Base-by-base conservation (phyloP, 73 alveolate species). In the Paramecium sexaurelia region DNA sequence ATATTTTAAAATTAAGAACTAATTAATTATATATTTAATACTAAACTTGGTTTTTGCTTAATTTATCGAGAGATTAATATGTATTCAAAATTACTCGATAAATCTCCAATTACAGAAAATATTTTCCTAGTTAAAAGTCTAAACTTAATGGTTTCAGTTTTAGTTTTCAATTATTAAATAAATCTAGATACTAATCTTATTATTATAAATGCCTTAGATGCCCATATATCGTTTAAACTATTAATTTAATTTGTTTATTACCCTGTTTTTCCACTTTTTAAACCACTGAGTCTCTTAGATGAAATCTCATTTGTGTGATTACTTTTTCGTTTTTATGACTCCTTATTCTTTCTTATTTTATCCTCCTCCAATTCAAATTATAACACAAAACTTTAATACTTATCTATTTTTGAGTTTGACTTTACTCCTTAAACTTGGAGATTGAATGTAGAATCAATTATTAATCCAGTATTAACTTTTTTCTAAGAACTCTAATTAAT, bases 101-200 rank as follows among this genome's bases (percentile, higher is more conserved):
- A 22, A 43, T 78, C 90, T 17, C 71, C 71, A 4, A 78, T 78
- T 0, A 78, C 75, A 2, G 43, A 22, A 45, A 78, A 78, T 78
- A 78, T 78, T 40, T 45, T 78, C 29, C 36, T 11, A 9, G 68
- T 78, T 78, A 78, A 20, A 0, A 78, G 40, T 33, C 90, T 78
- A 78, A 78, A 78, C 29, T 78, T 78, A n/a, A 78, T 39, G 6
- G 61, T 78, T 45, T 78, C 90, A 7, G 90, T 78, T 78, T 78
- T 78, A 13, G 90, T 78, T 45, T 78, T 78, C 24, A 78, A 24
- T 15, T 78, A 78, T 41, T 78, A 27, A 26, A 78, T 78, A 45
- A 78, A 78, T 33, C 73, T 78, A 10, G 90, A 41, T 40, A 78
- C 90, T 20, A 78, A 13, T 22, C 90, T 7, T 7, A 78, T 78